Base-by-base conservation (phyloP, 495 filamentous ascomycete genomes). In the Lichenothelia convexa region DNA sequence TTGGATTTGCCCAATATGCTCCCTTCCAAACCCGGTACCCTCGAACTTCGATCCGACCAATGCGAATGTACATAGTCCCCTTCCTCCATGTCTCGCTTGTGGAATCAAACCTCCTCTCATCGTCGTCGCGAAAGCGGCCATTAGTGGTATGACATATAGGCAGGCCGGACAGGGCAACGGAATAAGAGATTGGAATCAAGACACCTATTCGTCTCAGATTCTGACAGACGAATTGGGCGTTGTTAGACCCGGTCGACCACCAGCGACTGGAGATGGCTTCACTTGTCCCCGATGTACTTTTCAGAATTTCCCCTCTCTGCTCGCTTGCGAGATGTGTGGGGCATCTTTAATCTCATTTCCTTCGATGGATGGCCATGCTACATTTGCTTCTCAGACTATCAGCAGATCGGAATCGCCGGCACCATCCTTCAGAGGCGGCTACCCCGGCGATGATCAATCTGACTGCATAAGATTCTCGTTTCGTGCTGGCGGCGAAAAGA, bases 1-100 rank as follows among this genome's bases (percentile, higher is more conserved):
- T n/a, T 97, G 89, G 89, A 75, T 97, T 31, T 97, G 91, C 60
- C 78, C 82, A 2, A 95, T 97, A 50, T 97, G 89, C 59, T 84
- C 80, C 30, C 87, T 93, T 51, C 91, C 89, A n/a, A 99, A 99
- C 48, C 78, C 82, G 0, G 70, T 95, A 2, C 85, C 89, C 0
- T 79, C 79, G 12, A 93, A 92, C 50, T 95, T 95, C 48, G 85
- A 93, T 40, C 74, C 80, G 0, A 62, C 73, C 1, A 76, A 77
- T 2, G 79, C 79, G 7, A 87, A 68, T 34, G 67, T 71, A 7
- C 66, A 80, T 35, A 84, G 75, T 1, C 71, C 80, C 24, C 56
- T 95, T 18, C 76, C 83, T 7, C 79, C 91, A 40, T 99, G 89
- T 56, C 59, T 93, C 21, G 76, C 84, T 1, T 99, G 89, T 52